A percentile compares a stretch with the other conserved stretches of the same genome.
phyloP scores from a whole-genome alignment of 2,329 filamentous ascomycete species.

The Botrytis deweyae region DNA sequence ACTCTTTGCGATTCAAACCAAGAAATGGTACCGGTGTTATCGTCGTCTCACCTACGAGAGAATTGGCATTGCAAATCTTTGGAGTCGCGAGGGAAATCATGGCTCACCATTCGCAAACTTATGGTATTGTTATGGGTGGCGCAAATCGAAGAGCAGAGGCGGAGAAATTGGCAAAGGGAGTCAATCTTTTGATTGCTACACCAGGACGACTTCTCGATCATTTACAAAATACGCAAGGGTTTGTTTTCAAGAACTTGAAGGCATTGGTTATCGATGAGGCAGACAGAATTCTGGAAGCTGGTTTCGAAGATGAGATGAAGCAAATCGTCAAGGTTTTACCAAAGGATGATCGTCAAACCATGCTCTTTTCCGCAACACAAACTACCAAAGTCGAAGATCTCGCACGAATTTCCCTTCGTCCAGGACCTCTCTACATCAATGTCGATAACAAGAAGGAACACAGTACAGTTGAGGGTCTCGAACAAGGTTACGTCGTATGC shows the following conservation, averaged over 20 bases:
- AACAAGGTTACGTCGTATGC: constrained; percentile 94
- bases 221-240: constrained; percentile 85
- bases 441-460: constrained; percentile 88
- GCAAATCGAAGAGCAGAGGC: constrained; percentile 88
- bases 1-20: constrained; percentile 88
- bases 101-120: constrained; percentile 90
- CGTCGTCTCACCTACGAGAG: constrained; percentile 88
- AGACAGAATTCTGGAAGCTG: constrained; percentile 92
- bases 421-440: constrained; percentile 94
- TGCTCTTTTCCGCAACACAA: constrained; percentile 98
- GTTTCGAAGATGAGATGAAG: constrained; percentile 98
- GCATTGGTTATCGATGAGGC: constrained; percentile 95
- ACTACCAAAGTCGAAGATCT: constrained; percentile 98
- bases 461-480: constrained; percentile 87
- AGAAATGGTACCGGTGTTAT: constrained; percentile 91
- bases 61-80: constrained; percentile 94
- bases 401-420: constrained; percentile 85
- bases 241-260: constrained; percentile 89
- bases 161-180: constrained; percentile 89
- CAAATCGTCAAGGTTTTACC: constrained; percentile 94
- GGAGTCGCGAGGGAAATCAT: constrained; percentile 92
- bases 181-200: constrained; percentile 92
- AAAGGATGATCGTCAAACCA: constrained; percentile 83
- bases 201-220: constrained; percentile 92
- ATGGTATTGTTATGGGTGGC: constrained; percentile 93